A percentile compares a stretch with the other conserved stretches of the same genome.
phyloP scores from a whole-genome alignment of 2,329 filamentous ascomycete species.

The Apiospora saccharicola region DNA sequence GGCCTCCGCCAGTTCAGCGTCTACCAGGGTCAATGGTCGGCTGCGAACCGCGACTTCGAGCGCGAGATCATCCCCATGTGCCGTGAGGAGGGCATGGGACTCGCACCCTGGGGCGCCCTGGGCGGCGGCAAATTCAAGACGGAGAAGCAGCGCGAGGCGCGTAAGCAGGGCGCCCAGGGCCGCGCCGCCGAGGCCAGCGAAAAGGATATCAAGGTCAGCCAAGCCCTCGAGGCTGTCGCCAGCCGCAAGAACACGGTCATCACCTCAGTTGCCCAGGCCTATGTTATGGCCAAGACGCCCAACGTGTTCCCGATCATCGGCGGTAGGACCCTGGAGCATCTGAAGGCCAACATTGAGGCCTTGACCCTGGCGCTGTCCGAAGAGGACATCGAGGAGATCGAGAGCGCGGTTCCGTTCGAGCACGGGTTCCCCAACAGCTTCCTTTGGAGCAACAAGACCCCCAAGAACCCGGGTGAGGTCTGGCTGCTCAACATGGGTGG shows the following conservation, averaged over 20 bases:
- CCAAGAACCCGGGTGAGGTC: constrained; percentile 49
- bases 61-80: constrained; percentile 75
- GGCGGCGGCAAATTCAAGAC: constrained; percentile 60
- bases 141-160: constrained; percentile 47
- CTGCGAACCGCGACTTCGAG: constrained; percentile 71
- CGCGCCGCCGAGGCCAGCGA: constrained; percentile 51
- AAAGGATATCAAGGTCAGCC: constrained; percentile 61
- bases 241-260: constrained; percentile 62
- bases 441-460: constrained; percentile 49
- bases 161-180: constrained; percentile 56
- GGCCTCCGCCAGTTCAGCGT: constrained; percentile 75
- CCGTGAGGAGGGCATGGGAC: constrained; percentile 65
- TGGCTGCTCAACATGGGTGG: constrained; percentile 56
- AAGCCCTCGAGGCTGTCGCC: constrained; percentile 66
- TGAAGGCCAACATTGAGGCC: constrained; percentile 63
- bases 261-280: constrained; percentile 64
- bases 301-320: constrained; percentile 63
- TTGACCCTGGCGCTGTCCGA: constrained; percentile 56
- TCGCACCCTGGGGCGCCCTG: constrained; percentile 67
- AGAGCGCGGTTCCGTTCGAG: constrained; percentile 60
- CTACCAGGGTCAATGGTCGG: constrained; percentile 72
- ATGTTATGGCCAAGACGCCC: constrained; percentile 58
- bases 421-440: constrained; percentile 66
- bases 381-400: constrained; percentile 62
- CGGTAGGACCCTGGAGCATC: constrained; percentile 58